A percentile compares a stretch with the other conserved stretches of the same genome.
Conservation (phyloP, 2,329 filamentous ascomycete genomes). For the Penicillium sp. region DNA sequence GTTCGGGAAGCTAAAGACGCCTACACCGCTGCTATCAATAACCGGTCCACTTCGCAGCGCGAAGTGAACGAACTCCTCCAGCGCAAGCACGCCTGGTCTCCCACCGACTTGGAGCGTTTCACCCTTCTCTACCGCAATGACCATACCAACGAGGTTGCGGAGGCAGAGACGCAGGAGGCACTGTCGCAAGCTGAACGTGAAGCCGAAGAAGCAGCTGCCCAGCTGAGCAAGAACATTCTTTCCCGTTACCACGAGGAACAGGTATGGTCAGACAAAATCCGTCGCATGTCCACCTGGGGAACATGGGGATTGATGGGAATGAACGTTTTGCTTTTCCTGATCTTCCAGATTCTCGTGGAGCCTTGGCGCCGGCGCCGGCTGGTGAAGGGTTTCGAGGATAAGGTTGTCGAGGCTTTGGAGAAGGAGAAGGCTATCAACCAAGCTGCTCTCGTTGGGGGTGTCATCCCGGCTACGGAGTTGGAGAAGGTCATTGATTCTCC, state of each 20-base stretch:
- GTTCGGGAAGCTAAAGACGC: slow-evolving; percentile 71
- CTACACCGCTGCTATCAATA: slow-evolving; percentile 81
- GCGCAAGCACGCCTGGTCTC: slow-evolving; percentile 88
- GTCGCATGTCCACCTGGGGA: slow-evolving; percentile 95
- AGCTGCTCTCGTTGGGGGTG: slow-evolving; percentile 10
- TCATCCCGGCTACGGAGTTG: neutral
- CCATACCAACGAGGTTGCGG: slow-evolving; percentile 87
- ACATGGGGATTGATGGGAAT: slow-evolving; percentile 98
- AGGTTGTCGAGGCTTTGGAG: slow-evolving; percentile 69
- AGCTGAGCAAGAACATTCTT: slow-evolving; percentile 79
- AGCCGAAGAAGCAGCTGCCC: slow-evolving; percentile 73
- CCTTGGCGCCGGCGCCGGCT: slow-evolving; percentile 83
- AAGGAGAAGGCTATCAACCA: slow-evolving; percentile 58
- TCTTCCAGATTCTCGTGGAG: slow-evolving; percentile 86
- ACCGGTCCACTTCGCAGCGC: slow-evolving; percentile 84
- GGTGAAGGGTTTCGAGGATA: slow-evolving; percentile 78
- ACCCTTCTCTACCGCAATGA: slow-evolving; percentile 89
- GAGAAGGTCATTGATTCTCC: slow-evolving; percentile 16
- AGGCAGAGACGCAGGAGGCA: slow-evolving; percentile 68
- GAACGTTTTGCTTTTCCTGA: slow-evolving; percentile 84
- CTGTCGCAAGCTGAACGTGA: slow-evolving; percentile 75
- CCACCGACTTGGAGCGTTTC: slow-evolving; percentile 87
- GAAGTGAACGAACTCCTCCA: slow-evolving; percentile 94
- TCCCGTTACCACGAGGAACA: slow-evolving; percentile 97
- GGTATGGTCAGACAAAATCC: slow-evolving; percentile 97